Evolutionary conservation across 2,329 filamentous ascomycete species (phyloP), one percentile per base, ranked within the genome.

Genomic region (Monosporascus sp.): DNA sequence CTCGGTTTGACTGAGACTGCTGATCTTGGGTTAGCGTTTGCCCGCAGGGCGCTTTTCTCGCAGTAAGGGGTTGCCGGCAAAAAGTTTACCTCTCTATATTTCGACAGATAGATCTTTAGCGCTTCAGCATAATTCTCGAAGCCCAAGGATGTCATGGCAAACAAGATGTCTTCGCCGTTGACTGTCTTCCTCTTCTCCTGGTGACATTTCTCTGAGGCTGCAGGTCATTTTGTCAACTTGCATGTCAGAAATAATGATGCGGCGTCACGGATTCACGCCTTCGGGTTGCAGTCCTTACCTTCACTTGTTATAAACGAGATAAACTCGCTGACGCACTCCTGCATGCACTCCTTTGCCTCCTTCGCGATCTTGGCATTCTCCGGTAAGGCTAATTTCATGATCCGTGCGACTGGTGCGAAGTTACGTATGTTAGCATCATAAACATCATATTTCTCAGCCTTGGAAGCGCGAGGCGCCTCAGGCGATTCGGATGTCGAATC

Each of bases 221-320:
- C 70, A 61, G 63, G 63, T 62, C 43, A 50, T 59, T 11, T 14
- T 65, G 60, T 57, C 51, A 63, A 53, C 50, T 54, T 48, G 46
- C 49, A 58, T 53, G 9, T 52, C 55, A 56, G 53, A 56, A 56
- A 50, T 55, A 45, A 36, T 43, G 51, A 48, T 46, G 31, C 31
- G 5, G 31, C 31, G 11, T 14, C 31, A 35, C 31, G 31, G 31
- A 35, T 4, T 35, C 31, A 14, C 31, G 31, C 31, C 9, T 35
- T 35, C 4, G 31, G 31, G 31, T 5, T 35, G 50, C 17, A 36
- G 50, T 49, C 77, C 88, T 69, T 72, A 96, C 94, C 94, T 81
- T 99, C 94, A 72, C 93, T 97, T 37, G 94, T 99, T 70, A 99
- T 97, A 79, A 99, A 99, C 7, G 90, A 96, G 77, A 99, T 99